Evolutionary conservation across 768 basidiomycete genomes (phyloP).

Genomic region (Hericium coralloides): DNA sequence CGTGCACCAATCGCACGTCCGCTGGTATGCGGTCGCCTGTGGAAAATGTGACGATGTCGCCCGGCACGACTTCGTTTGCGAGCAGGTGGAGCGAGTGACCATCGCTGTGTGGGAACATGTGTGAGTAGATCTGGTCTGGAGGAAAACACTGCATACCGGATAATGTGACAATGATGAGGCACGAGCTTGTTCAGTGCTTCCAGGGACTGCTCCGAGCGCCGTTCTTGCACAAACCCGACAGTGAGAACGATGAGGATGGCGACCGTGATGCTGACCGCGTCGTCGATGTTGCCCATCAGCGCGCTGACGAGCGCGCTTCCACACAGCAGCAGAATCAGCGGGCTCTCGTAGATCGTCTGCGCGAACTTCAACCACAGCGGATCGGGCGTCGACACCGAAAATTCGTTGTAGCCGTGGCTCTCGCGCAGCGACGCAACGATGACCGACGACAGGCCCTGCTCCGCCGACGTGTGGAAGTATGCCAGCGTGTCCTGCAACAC

Average conservation of each 20-base stretch:
- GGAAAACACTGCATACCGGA: conserved; percentile 31
- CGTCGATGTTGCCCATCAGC: conserved; percentile 91
- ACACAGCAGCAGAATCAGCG: conserved; percentile 82
- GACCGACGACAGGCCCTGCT: conserved; percentile 51
- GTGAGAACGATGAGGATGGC: conserved; percentile 91
- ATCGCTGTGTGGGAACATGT: conserved; percentile 29
- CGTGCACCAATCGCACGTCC: conserved; percentile 76
- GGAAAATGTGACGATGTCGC: conserved; percentile 81
- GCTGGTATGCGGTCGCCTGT: conserved; percentile 94
- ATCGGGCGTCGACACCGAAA: conserved; percentile 77
- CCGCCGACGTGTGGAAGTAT: conserved; percentile 56
- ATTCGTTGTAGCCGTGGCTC: conserved; percentile 87
- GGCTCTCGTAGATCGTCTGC: conserved; percentile 93
- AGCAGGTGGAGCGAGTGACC: conserved; percentile 69
- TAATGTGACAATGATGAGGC: conserved; percentile 90
- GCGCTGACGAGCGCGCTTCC: conserved; percentile 87
- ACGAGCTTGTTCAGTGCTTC: conserved; percentile 96
- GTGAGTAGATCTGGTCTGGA: background rate
- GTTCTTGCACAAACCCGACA: conserved; percentile 95
- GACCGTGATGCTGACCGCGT: conserved; percentile 87
- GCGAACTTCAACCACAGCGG: conserved; percentile 80
- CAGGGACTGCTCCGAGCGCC: conserved; percentile 87
- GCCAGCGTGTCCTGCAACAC: conserved; percentile 60
- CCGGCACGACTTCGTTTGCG: conserved; percentile 94
- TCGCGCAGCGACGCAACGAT: conserved; percentile 57